Conservation (phyloP, 2,329 filamentous ascomycete genomes). For the Magnaporthiopsis incrustans region DNA sequence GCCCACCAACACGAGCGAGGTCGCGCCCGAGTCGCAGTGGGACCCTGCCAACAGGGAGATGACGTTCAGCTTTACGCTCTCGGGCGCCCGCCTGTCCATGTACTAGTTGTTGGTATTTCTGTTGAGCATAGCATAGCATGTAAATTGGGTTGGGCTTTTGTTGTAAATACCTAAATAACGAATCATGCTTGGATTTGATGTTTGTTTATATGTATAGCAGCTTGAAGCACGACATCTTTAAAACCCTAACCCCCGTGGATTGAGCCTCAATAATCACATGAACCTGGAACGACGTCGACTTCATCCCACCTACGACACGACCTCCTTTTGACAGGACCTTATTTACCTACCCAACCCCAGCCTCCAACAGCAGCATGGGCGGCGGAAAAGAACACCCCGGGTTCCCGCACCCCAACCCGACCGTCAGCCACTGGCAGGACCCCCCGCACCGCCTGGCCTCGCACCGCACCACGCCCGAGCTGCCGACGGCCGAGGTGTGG, state of each 20-base stretch:
- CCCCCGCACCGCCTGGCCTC: slow-evolving; percentile 15
- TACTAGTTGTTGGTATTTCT: background rate
- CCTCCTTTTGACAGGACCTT: no score
- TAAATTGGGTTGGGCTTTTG: background rate
- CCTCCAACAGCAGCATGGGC: background rate
- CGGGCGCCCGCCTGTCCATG: background rate
- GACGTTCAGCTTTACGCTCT: background rate
- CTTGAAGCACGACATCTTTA: no score
- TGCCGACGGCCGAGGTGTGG: slow-evolving; percentile 4
- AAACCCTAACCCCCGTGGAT: background rate
- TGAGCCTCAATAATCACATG: background rate
- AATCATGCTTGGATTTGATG: background rate
- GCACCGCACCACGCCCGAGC: slow-evolving; percentile 11
- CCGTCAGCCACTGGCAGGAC: slow-evolving; percentile 22
- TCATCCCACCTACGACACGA: background rate
- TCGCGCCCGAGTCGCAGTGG: no score
- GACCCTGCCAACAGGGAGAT: background rate
- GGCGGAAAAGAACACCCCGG: slow-evolving; percentile 5
- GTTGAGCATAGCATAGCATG: background rate
- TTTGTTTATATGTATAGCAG: background rate
- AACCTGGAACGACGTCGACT: background rate
- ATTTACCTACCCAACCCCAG: background rate
- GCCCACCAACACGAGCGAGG: background rate
- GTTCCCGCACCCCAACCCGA: slow-evolving; percentile 25
- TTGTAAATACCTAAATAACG: background rate